Evolutionary conservation across 768 basidiomycete genomes (phyloP).

Genomic region (Gloeostereum incarnatum): DNA sequence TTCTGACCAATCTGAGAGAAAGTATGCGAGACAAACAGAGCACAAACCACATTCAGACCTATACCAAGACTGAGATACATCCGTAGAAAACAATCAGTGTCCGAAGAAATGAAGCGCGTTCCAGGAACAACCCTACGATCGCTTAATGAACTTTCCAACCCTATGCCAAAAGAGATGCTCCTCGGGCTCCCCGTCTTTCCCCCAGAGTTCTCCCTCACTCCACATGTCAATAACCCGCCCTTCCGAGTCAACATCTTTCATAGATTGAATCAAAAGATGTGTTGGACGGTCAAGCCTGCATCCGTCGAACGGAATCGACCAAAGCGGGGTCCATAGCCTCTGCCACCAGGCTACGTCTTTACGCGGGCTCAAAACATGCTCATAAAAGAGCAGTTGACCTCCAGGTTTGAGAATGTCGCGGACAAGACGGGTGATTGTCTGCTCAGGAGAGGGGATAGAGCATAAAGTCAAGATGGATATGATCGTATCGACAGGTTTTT

Average conservation of each 20-base stretch:
- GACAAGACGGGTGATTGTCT: conserved; percentile 35
- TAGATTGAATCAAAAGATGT: conserved; percentile 32
- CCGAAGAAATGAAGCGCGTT: too few species aligned
- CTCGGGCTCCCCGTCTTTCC: conserved; percentile 39
- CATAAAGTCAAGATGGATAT: conserved; percentile 61
- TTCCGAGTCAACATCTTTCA: conserved; percentile 16
- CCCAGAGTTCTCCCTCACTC: conserved; percentile 36
- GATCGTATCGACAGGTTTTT: conserved; percentile 52
- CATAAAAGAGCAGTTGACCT: conserved; percentile 57
- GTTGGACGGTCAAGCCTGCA: conserved; percentile 55
- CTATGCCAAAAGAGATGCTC: conserved; percentile 56
- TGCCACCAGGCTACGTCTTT: conserved; percentile 63
- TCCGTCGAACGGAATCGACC: conserved; percentile 51
- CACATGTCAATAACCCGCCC: conserved; percentile 31
- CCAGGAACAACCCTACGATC: too few species aligned
- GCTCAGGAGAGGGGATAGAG: conserved; percentile 47
- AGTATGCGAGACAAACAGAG: too few species aligned
- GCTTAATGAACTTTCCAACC: conserved; percentile 49
- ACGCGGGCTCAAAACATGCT: conserved; percentile 53
- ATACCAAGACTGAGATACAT: too few species aligned
- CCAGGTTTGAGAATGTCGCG: conserved; percentile 50
- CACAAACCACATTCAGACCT: too few species aligned
- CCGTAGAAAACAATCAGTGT: too few species aligned
- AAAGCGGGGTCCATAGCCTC: conserved; percentile 61
- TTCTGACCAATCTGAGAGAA: too few species aligned